Conservation (phyloP, 202 grass and related monocot genomes). For the Carex arenaria region DNA sequence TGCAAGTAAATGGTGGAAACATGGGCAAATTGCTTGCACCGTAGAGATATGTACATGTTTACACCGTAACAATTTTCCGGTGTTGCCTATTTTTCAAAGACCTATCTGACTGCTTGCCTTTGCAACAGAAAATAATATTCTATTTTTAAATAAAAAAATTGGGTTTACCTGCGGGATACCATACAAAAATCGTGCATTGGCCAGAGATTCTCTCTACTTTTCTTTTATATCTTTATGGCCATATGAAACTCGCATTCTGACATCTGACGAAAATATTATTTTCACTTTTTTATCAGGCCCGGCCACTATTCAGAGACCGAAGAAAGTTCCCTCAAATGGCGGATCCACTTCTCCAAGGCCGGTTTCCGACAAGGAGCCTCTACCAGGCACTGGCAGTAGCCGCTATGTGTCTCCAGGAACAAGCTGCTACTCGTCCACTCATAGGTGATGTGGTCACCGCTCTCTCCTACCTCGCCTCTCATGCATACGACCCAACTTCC, state of each 20-base stretch:
- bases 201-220: not conserved
- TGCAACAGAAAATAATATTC: no score
- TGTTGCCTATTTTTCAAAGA: no score
- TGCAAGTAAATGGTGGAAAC: no score
- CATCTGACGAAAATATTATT: not conserved
- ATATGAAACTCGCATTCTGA: not conserved
- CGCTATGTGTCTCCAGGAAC: constrained; percentile 88
- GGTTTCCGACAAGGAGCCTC: constrained; percentile 72
- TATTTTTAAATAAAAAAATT: no score
- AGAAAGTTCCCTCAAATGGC: constrained; percentile 79
- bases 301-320: constrained; percentile 79
- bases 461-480: constrained; percentile 69
- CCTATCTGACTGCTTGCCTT: no score
- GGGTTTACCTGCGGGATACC: not conserved
- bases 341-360: constrained; percentile 56
- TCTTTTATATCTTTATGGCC: not conserved
- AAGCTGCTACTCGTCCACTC: constrained; percentile 62
- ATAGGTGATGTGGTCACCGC: constrained; percentile 86
- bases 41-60: no score
- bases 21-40: no score
- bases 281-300: constrained; percentile 49
- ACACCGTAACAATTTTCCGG: no score
- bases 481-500: constrained; percentile 54
- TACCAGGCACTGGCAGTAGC: constrained; percentile 85
- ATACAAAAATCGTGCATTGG: not conserved